A percentile compares a stretch with the other conserved stretches of the same genome.
Conservation (phyloP, 2,329 filamentous ascomycete genomes). For the Monilinia fructigena region DNA sequence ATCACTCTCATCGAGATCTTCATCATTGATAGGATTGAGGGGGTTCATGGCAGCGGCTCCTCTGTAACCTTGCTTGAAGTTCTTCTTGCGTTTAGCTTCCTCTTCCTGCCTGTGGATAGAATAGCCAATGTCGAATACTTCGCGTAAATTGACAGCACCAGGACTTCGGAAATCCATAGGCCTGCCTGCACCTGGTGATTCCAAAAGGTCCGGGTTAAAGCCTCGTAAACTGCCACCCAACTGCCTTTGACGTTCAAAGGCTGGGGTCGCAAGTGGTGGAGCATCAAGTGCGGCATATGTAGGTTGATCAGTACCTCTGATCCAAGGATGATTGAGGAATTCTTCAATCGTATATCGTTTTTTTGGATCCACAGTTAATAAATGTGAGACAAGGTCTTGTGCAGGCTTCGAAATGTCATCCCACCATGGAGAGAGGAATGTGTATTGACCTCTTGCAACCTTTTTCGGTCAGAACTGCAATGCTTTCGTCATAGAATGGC, state of each 20-base stretch:
- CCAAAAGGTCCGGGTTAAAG: slow-evolving; percentile 56
- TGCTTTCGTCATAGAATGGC: slow-evolving; percentile 97
- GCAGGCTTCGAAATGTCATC: slow-evolving; percentile 95
- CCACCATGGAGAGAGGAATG: slow-evolving; percentile 98
- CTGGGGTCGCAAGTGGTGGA: slow-evolving; percentile 68
- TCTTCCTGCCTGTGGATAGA: slow-evolving; percentile 96
- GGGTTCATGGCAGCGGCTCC: slow-evolving; percentile 62
- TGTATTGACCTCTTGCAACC: slow-evolving; percentile 94
- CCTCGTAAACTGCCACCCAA: slow-evolving; percentile 43
- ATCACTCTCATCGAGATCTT: slow-evolving; percentile 64
- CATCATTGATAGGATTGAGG: slow-evolving; percentile 63
- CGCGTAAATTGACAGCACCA: slow-evolving; percentile 89
- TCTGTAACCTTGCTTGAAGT: slow-evolving; percentile 69
- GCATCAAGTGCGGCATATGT: slow-evolving; percentile 67
- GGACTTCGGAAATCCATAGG: slow-evolving; percentile 93
- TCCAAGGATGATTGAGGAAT: slow-evolving; percentile 95
- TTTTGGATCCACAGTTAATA: slow-evolving; percentile 90
- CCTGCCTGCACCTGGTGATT: slow-evolving; percentile 60
- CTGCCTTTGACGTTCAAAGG: slow-evolving; percentile 44
- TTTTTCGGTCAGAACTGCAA: slow-evolving; percentile 97
- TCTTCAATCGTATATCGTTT: slow-evolving; percentile 92
- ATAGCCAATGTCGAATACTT: slow-evolving; percentile 98
- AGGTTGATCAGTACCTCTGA: slow-evolving; percentile 65
- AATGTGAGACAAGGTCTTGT: slow-evolving; percentile 89
- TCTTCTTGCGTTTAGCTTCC: slow-evolving; percentile 86